A percentile compares a stretch with the other conserved stretches of the same genome.
Evolutionary conservation across 306 rosid genomes (phyloP).

Genomic region (Senna siamea): DNA sequence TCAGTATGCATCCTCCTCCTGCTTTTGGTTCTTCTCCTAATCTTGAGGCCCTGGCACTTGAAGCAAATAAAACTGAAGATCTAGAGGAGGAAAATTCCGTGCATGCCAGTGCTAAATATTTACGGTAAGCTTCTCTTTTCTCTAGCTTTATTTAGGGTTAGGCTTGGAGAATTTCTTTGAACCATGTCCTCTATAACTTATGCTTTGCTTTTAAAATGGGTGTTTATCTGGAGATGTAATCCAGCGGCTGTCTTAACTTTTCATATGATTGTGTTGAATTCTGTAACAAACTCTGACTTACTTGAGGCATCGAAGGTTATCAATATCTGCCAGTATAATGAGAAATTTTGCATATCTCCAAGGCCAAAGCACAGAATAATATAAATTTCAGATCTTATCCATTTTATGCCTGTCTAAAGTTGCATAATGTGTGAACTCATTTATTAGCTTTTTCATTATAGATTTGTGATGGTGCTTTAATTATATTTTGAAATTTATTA

Average conservation of each 20-base stretch:
- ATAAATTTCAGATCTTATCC: conserved; percentile 31
- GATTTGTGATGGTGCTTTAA: conserved; percentile 9
- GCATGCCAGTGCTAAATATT: conserved; percentile 60
- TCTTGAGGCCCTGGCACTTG: conserved; percentile 94
- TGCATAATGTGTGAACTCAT: not conserved
- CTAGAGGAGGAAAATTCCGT: conserved; percentile 69
- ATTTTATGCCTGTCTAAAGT: conserved; percentile 27
- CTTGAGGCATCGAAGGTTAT: conserved; percentile 33
- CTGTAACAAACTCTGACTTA: not conserved
- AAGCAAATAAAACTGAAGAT: conserved; percentile 55
- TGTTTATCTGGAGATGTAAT: conserved; percentile 34
- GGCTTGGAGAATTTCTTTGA: conserved; percentile 28
- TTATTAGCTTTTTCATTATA: not conserved
- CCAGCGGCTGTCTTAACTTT: conserved; percentile 26
- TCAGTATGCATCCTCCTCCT: conserved; percentile 93
- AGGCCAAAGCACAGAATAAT: conserved; percentile 1
- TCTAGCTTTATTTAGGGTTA: conserved; percentile 18
- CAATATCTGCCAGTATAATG: conserved; percentile 2
- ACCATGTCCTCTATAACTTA: conserved; percentile 3
- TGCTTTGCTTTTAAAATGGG: conserved; percentile 29
- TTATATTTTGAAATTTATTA: conserved; percentile 23
- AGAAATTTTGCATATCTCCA: not conserved
- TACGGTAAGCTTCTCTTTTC: conserved; percentile 55
- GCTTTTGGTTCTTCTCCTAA: conserved; percentile 98
- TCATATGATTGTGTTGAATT: conserved; percentile 11